Conservation (phyloP, 2,329 filamentous ascomycete genomes). For the Paramyrothecium sp. region DNA sequence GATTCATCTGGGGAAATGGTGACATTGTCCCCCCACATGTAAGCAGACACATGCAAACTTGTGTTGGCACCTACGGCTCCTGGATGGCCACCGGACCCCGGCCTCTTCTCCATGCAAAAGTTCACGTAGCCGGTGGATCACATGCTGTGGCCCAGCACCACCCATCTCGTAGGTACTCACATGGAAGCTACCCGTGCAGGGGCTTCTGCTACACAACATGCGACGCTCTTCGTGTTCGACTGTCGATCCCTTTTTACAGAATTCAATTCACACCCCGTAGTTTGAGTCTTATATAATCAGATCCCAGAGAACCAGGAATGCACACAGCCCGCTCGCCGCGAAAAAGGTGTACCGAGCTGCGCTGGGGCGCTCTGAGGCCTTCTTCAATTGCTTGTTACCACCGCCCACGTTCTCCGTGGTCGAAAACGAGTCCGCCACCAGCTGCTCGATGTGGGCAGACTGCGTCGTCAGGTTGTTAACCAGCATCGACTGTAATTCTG, state of each 20-base stretch:
- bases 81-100: too few relatives aligned
- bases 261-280: slow-evolving; percentile 16
- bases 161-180: too few relatives aligned
- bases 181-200: too few relatives aligned
- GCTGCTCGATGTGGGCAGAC: slow-evolving; percentile 82
- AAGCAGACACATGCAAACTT: too few relatives aligned
- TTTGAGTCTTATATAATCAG: slow-evolving; percentile 48
- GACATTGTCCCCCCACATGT: too few relatives aligned
- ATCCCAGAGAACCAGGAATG: slow-evolving; percentile 76
- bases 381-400: slow-evolving; percentile 89
- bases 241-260: not conserved
- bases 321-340: slow-evolving; percentile 72
- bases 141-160: too few relatives aligned
- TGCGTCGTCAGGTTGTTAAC: slow-evolving; percentile 84
- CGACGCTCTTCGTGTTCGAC: too few relatives aligned
- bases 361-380: slow-evolving; percentile 70
- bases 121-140: too few relatives aligned
- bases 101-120: too few relatives aligned
- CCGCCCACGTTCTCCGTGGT: slow-evolving; percentile 85
- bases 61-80: too few relatives aligned
- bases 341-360: slow-evolving; percentile 78
- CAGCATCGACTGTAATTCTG: slow-evolving; percentile 85
- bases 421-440: slow-evolving; percentile 78
- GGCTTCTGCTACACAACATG: too few relatives aligned
- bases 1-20: too few relatives aligned